A percentile compares a stretch with the other conserved stretches of the same genome.
Evolutionary conservation across 2,329 filamentous ascomycete species (phyloP).

Genomic region (Fusarium sp.): DNA sequence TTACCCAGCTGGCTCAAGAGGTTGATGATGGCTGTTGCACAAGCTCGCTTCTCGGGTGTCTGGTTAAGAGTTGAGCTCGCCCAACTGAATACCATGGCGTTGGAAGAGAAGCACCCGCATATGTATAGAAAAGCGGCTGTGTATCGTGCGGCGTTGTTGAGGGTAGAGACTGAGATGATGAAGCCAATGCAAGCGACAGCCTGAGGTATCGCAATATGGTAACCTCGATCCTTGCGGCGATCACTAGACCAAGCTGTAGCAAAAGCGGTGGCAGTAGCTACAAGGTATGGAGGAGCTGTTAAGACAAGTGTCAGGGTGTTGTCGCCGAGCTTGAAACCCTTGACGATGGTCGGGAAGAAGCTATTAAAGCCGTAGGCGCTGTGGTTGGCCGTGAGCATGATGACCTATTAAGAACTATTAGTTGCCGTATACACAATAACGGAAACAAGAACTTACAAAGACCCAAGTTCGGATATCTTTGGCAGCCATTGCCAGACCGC

Average conservation of each 20-base stretch:
- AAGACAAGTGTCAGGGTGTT: slow-evolving; percentile 37
- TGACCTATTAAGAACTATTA: not conserved
- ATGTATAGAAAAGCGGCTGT: slow-evolving; percentile 35
- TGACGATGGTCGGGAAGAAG: slow-evolving; percentile 44
- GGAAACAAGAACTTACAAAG: slow-evolving; percentile 16
- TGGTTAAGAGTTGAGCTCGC: slow-evolving; percentile 48
- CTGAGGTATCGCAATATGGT: slow-evolving; percentile 27
- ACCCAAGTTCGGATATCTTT: slow-evolving; percentile 42
- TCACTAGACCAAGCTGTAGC: slow-evolving; percentile 36
- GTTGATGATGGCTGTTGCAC: slow-evolving; percentile 42
- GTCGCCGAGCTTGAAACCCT: slow-evolving; percentile 27
- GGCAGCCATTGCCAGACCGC: slow-evolving; percentile 39
- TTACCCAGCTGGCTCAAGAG: slow-evolving; percentile 40
- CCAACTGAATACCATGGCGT: slow-evolving; percentile 52
- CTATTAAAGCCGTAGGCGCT: slow-evolving; percentile 40
- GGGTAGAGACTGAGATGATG: not conserved
- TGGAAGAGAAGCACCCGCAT: slow-evolving; percentile 42
- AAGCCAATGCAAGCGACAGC: not conserved
- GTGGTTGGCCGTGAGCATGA: slow-evolving; percentile 38
- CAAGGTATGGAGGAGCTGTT: slow-evolving; percentile 43
- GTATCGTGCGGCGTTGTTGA: slow-evolving; percentile 23
- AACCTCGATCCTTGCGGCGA: slow-evolving; percentile 31
- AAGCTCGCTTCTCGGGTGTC: slow-evolving; percentile 51
- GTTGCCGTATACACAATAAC: not conserved
- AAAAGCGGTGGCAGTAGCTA: slow-evolving; percentile 31